Base-by-base conservation (phyloP, 805 yeast species). In the Phaffomyces opuntiae region DNA sequence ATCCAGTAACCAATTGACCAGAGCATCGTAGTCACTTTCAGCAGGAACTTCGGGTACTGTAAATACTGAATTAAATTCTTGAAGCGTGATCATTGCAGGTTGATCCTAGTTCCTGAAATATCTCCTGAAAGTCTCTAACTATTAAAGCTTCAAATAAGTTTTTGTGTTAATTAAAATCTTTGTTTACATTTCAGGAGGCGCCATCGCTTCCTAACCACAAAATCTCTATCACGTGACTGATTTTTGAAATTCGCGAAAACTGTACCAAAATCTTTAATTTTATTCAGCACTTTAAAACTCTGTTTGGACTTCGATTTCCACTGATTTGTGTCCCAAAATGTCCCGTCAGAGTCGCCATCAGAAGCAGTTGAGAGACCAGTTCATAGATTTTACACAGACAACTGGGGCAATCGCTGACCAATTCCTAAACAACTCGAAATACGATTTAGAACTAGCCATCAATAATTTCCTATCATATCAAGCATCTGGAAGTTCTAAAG, bases 391-490 rank as follows among this genome's bases (percentile, higher is more conserved):
- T 44, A 59, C 63, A 5, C 52, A 50, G 29, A 47, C 59, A 3
- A 57, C 57, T 3, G 39, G 53, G 0, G 32, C 52, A 12, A 49
- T 55, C 7, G 63, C 63, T 3, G 59, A 51, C 19, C 47, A 47
- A 39, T 59, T 56, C 25, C 50, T 59, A 16, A 46, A 40, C 9
- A 37, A 39, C 21, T 34, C 59, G 21, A 50, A 49, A 6, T 59
- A 57, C 50, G 59, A 59, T 37, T 44, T 59, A 13, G 62, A 57
- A 32, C 39, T 59, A 27, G 63, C 63, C 12, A 58, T 59, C 45
- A 59, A 58, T 46, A 57, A 56, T 29, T 59, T 39, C 42, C 45
- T 58, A 5, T 44, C 59, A 7, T 52, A 53, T 19, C 56, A 53
- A 9, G 43, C 54, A 11, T 49, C 55, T 3, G 41, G 48, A 16